Evolutionary conservation across 2,329 filamentous ascomycete species (phyloP).

Genomic region (Sodiomyces alkalinus): DNA sequence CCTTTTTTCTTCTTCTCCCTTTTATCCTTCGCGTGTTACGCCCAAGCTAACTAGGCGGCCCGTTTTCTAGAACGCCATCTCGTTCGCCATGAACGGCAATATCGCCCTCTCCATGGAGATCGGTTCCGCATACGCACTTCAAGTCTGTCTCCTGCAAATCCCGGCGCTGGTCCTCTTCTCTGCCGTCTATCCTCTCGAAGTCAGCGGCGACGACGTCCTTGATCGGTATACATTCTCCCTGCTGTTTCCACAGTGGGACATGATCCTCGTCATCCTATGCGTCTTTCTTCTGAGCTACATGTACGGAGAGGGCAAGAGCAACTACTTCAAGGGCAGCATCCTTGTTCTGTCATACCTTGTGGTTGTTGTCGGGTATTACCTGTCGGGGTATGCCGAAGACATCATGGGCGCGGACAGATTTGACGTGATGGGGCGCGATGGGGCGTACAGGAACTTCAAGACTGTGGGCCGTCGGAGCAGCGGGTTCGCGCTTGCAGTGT

Average conservation of each 20-base stretch:
- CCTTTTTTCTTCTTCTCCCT: constrained; percentile 1
- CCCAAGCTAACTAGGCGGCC: not conserved
- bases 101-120: constrained; percentile 99
- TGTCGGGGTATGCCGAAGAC: constrained; percentile 43
- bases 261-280: constrained; percentile 91
- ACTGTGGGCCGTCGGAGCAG: constrained; percentile 32
- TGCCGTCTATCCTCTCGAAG: constrained; percentile 47
- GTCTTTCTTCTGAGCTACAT: constrained; percentile 96
- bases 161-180: constrained; percentile 87
- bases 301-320: constrained; percentile 97
- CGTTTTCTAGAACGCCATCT: constrained; percentile 71
- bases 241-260: constrained; percentile 97
- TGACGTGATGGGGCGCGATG: constrained; percentile 35
- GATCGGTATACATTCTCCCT: constrained; percentile 60
- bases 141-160: constrained; percentile 90
- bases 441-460: constrained; percentile 34
- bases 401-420: constrained; percentile 32
- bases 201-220: constrained; percentile 22
- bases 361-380: constrained; percentile 82
- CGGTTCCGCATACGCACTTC: constrained; percentile 87
- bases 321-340: constrained; percentile 98
- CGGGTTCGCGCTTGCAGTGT: constrained; percentile 17
- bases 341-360: constrained; percentile 86
- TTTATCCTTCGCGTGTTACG: constrained; percentile 3
- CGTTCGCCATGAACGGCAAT: constrained; percentile 98